Conservation (phyloP, 768 basidiomycete species). For the Leccinum longicurvipes region DNA sequence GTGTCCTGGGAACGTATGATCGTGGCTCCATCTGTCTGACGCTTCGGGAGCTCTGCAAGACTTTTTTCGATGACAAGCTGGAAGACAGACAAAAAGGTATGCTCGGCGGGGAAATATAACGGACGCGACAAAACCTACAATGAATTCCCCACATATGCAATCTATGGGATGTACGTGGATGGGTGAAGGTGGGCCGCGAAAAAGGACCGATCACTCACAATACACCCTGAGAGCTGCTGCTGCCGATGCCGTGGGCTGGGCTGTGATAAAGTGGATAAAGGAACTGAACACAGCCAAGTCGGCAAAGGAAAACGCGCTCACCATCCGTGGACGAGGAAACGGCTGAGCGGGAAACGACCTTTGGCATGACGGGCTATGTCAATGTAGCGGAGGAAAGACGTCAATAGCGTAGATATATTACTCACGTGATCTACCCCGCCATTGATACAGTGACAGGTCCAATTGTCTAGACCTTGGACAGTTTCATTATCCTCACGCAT, state of each 20-base stretch:
- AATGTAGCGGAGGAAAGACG: background rate
- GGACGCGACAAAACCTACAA: conserved; percentile 47
- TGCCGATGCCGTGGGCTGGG: conserved; percentile 76
- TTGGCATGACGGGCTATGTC: conserved; percentile 60
- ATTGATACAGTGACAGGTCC: conserved; percentile 1
- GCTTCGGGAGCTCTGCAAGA: conserved; percentile 62
- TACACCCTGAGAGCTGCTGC: conserved; percentile 77
- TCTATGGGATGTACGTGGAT: conserved; percentile 42
- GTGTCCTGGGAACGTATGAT: conserved; percentile 75
- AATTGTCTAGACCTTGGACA: conserved; percentile 22
- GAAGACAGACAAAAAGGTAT: conserved; percentile 1
- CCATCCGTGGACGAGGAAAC: conserved; percentile 88
- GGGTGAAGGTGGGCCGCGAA: conserved; percentile 2
- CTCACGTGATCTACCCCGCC: conserved; percentile 27
- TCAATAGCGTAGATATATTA: background rate
- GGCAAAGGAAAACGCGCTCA: conserved; percentile 30
- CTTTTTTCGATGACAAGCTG: conserved; percentile 83
- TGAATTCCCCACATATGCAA: conserved; percentile 86
- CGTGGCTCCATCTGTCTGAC: conserved; percentile 75
- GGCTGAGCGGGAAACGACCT: conserved; percentile 85
- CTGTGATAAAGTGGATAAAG: conserved; percentile 35
- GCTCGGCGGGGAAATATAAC: conserved; percentile 1
- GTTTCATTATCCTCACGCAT: conserved; percentile 22
- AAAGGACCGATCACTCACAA: conserved; percentile 47
- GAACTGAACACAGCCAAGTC: background rate